Conservation (phyloP, 768 basidiomycete genomes). For the Russula earlei region DNA sequence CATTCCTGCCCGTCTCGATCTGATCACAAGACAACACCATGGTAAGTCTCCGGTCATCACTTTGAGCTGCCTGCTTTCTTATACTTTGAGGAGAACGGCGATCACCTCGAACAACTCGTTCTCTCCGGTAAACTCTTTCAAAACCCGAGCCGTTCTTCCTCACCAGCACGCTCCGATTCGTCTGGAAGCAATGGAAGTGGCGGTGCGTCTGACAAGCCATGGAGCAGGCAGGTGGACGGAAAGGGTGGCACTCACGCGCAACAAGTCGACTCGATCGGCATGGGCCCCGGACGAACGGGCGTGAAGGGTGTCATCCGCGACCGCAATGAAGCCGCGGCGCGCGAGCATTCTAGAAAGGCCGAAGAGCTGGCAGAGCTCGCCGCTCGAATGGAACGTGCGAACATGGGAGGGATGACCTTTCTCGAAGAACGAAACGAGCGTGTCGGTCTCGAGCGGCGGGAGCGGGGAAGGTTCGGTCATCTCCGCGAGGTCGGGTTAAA, state of each 20-base stretch:
- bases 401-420: slow-evolving; percentile 60
- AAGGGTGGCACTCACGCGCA: slow-evolving; percentile 36
- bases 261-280: slow-evolving; percentile 58
- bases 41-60: background rate
- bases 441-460: slow-evolving; percentile 26
- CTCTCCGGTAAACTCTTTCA: slow-evolving; percentile 73
- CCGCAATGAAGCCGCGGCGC: slow-evolving; percentile 53
- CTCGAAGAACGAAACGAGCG: slow-evolving; percentile 63
- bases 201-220: slow-evolving; percentile 39
- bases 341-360: slow-evolving; percentile 43
- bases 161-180: slow-evolving; percentile 55
- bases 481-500: slow-evolving; percentile 68
- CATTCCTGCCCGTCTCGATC: background rate
- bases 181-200: slow-evolving; percentile 42
- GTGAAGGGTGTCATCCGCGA: slow-evolving; percentile 87
- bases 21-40: background rate
- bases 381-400: slow-evolving; percentile 51
- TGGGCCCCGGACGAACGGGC: slow-evolving; percentile 80
- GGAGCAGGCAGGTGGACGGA: slow-evolving; percentile 19
- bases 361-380: slow-evolving; percentile 45
- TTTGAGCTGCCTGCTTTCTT: background rate
- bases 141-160: slow-evolving; percentile 41
- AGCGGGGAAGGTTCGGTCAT: slow-evolving; percentile 62
- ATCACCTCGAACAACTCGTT: slow-evolving; percentile 51
- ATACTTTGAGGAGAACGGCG: slow-evolving; percentile 15